These are phyloP conservation scores for Calonectria hawksworthii DNA, from an alignment of 2,329 filamentous ascomycete species.

Conservation along the genomic window DNA sequence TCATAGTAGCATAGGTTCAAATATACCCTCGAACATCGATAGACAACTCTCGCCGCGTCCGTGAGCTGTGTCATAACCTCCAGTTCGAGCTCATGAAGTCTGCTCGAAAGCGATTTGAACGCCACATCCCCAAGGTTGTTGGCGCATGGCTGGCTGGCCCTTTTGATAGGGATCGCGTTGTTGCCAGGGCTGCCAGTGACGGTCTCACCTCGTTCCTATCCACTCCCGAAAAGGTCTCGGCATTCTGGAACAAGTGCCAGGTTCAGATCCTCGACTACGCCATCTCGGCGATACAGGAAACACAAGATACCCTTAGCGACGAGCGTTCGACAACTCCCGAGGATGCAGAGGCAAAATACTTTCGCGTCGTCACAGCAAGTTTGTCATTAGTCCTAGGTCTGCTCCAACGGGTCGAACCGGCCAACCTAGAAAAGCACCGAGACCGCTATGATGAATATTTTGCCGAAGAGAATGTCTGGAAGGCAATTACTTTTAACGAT, in stretches of 20 bases:
- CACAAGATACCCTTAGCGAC: slow-evolving; percentile 86
- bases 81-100: slow-evolving; percentile 75
- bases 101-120: slow-evolving; percentile 86
- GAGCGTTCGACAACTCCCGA: slow-evolving; percentile 87
- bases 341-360: slow-evolving; percentile 88
- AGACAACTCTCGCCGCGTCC: slow-evolving; percentile 88
- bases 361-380: slow-evolving; percentile 75
- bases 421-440: slow-evolving; percentile 72
- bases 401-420: slow-evolving; percentile 60
- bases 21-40: slow-evolving; percentile 92
- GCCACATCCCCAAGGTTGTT: slow-evolving; percentile 80
- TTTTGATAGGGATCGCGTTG: slow-evolving; percentile 86
- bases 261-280: slow-evolving; percentile 86
- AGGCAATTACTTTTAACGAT: slow-evolving; percentile 74
- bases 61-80: slow-evolving; percentile 85
- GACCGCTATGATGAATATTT: slow-evolving; percentile 77
- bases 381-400: slow-evolving; percentile 69
- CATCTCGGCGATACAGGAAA: slow-evolving; percentile 84
- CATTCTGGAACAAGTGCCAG: slow-evolving; percentile 88
- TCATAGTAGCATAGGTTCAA: slow-evolving; percentile 71
- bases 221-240: slow-evolving; percentile 81
- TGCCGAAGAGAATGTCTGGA: slow-evolving; percentile 75
- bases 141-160: slow-evolving; percentile 93
- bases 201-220: slow-evolving; percentile 82
- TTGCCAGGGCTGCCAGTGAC: slow-evolving; percentile 81